phyloP scores from a whole-genome alignment of 441 rosid genomes.

The Arabidopsis hybrid region DNA sequence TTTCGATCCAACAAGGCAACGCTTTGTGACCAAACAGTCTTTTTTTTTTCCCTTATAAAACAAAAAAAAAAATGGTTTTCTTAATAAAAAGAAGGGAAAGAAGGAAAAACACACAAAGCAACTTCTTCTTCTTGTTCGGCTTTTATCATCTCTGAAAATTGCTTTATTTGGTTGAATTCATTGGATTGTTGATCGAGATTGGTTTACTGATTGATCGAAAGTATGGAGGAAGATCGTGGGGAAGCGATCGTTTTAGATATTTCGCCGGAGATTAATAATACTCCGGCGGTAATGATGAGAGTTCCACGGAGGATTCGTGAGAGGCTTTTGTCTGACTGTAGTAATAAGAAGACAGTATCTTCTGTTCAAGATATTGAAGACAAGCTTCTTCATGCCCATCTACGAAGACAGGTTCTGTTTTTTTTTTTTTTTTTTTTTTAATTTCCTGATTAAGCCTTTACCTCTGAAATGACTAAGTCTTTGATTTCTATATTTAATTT shows the following conservation, averaged over 20 bases:
- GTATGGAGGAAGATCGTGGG: conserved; percentile 51
- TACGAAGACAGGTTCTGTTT: conserved; percentile 76
- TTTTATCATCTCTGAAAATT: conserved; percentile 27
- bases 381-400: conserved; percentile 86
- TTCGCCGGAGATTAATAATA: conserved; percentile 40
- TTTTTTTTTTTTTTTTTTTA: not conserved
- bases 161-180: not conserved
- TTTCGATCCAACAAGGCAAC: conserved; percentile 42
- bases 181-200: conserved; percentile 10
- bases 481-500: conserved; percentile 20
- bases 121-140: conserved; percentile 32
- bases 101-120: conserved; percentile 43
- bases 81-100: conserved; percentile 17
- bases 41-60: not conserved
- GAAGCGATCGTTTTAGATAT: conserved; percentile 63
- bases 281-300: conserved; percentile 46
- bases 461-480: not conserved
- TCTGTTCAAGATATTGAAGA: conserved; percentile 87
- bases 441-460: conserved; percentile 12
- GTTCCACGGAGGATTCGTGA: conserved; percentile 71
- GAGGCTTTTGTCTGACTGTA: conserved; percentile 62
- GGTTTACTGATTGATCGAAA: conserved; percentile 43
- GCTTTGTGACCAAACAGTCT: conserved; percentile 48
- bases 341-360: conserved; percentile 52
- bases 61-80: conserved; percentile 7